Conservation (phyloP, 306 rosid species). For the Medicago arabica region DNA sequence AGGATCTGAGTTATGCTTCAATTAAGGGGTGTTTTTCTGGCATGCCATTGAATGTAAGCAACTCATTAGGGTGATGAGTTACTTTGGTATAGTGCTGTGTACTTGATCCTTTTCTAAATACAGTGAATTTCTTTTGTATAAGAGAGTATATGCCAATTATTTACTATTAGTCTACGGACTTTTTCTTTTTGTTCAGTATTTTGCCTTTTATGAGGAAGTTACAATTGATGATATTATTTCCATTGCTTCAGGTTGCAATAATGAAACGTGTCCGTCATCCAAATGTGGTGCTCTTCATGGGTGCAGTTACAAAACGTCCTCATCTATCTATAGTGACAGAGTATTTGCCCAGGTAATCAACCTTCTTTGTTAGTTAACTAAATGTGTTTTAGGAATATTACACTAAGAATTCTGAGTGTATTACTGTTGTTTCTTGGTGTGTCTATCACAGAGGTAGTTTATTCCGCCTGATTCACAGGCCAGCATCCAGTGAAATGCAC, state of each 20-base stretch:
- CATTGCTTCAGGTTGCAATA: slow-evolving; percentile 72
- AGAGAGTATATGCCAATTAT: not conserved
- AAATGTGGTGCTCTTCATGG: slow-evolving; percentile 97
- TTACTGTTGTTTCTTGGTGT: slow-evolving; percentile 35
- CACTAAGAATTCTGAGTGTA: slow-evolving; percentile 14
- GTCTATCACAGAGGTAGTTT: slow-evolving; percentile 78
- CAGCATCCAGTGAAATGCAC: slow-evolving; percentile 75
- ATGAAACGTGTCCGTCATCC: slow-evolving; percentile 97
- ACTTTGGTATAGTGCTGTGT: not conserved
- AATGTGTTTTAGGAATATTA: slow-evolving; percentile 13
- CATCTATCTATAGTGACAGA: slow-evolving; percentile 95
- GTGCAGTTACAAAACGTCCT: slow-evolving; percentile 91
- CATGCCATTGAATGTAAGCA: not conserved
- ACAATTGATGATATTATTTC: slow-evolving; percentile 33
- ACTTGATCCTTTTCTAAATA: not conserved
- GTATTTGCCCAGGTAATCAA: slow-evolving; percentile 78
- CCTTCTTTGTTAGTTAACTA: not conserved
- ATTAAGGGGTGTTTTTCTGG: not conserved
- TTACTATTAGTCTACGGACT: not conserved
- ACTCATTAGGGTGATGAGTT: not conserved
- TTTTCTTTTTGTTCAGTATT: not conserved
- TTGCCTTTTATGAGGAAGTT: slow-evolving; percentile 9
- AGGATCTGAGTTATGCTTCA: slow-evolving; percentile 8
- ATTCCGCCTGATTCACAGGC: slow-evolving; percentile 86
- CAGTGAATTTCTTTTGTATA: not conserved